Conservation (phyloP, 345 rosid species). For the Salix udensis region DNA sequence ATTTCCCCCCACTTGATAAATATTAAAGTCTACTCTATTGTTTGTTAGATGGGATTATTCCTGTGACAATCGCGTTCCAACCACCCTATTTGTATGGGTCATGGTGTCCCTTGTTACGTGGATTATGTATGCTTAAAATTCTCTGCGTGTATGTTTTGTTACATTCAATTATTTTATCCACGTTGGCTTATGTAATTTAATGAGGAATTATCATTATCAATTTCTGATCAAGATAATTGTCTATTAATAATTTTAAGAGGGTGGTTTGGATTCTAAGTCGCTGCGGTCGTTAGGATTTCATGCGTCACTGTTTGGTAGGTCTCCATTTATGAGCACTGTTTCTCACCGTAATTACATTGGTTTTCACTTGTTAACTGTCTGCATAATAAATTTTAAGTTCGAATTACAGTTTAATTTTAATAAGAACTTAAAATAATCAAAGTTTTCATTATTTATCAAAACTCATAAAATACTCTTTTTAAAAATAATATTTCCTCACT, state of each 20-base stretch:
- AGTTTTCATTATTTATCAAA: no score
- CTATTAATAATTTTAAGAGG: no score
- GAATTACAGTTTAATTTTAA: fast-evolving
- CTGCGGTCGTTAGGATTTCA: background rate
- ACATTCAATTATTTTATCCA: background rate
- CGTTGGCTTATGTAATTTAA: background rate
- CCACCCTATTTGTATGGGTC: slow-evolving; percentile 5
- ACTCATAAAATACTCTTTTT: no score
- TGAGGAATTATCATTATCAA: background rate
- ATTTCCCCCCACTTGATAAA: background rate
- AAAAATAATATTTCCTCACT: no score
- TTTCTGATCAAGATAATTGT: no score
- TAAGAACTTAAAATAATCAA: no score
- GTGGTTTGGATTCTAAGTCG: background rate
- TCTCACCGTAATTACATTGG: background rate
- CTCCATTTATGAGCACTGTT: background rate
- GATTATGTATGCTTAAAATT: background rate
- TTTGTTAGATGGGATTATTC: slow-evolving; percentile 7
- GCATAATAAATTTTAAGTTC: no score
- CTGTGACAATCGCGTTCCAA: slow-evolving; percentile 9
- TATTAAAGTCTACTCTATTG: background rate
- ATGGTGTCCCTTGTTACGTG: background rate
- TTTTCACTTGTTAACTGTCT: no score
- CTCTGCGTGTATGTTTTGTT: background rate
- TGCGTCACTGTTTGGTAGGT: background rate